Conservation (phyloP, 2,329 filamentous ascomycete genomes). For the Thelonectria olida region DNA sequence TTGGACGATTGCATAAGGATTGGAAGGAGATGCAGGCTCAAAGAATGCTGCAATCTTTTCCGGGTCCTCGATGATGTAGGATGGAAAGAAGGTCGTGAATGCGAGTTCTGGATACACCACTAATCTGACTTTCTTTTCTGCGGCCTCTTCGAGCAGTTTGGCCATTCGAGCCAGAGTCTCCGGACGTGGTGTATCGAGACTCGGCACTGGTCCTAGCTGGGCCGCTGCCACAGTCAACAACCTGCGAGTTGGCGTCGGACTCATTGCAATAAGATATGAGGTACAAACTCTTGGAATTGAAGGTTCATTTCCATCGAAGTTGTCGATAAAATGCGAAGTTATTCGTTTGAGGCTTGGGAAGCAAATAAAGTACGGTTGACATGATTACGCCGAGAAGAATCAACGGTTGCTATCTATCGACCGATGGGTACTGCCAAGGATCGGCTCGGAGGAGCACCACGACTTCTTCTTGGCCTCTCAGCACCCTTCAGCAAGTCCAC, state of each 20-base stretch:
- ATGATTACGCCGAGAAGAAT: too few species aligned
- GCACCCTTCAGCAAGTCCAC: not conserved
- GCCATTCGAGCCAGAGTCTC: conserved; percentile 59
- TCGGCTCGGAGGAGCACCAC: too few species aligned
- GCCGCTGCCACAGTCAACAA: conserved; percentile 56
- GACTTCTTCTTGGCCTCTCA: not conserved
- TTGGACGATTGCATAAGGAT: conserved; percentile 35
- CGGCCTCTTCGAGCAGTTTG: conserved; percentile 56
- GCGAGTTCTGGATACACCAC: conserved; percentile 65
- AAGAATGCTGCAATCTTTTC: conserved; percentile 59
- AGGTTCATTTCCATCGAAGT: too few species aligned
- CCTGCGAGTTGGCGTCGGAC: too few species aligned
- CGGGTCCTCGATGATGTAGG: conserved; percentile 56
- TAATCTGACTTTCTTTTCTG: conserved; percentile 54
- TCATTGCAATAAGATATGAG: too few species aligned
- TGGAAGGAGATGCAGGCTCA: conserved; percentile 52
- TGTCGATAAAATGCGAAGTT: too few species aligned
- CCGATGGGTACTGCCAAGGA: too few species aligned
- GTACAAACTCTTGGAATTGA: too few species aligned
- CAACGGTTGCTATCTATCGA: too few species aligned
- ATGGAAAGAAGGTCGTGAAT: conserved; percentile 66
- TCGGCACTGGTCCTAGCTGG: conserved; percentile 56
- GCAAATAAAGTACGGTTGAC: too few species aligned
- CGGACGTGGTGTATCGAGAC: conserved; percentile 48
- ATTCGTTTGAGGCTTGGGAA: too few species aligned